Evolutionary conservation across 345 rosid genomes (phyloP), one percentile per base, ranked within the genome.

Genomic region (Salix caprea): DNA sequence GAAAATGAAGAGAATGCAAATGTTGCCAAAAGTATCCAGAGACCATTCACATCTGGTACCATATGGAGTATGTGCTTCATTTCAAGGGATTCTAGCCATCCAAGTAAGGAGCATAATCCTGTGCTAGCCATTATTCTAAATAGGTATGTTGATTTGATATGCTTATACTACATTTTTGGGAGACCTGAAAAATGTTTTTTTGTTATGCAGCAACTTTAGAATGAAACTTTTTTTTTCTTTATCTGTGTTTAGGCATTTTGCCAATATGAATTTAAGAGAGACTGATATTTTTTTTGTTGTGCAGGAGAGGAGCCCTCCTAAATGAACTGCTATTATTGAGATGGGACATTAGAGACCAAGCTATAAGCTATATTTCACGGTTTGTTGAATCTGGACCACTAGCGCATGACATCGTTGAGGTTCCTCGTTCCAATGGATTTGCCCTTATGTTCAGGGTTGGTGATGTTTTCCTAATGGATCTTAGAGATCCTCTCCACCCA

Each of bases 1-100:
- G 97, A 91, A 78, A 85, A 78, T 72, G 90, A 89, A 74, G 88
- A 76, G 67, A 84, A 83, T 77, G 72, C 82, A 70, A 74, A 64
- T 82, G 36, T 75, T 76, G 74, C 85, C 60, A 84, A 84, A 87
- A 85, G 79, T 81, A 40, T 65, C 48, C 88, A 76, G 50, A 85
- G 79, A 77, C 74, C 75, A 37, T 76, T 54, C 75, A 80, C 89
- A 79, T 78, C 85, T 81, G 98, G 99, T 78, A 90, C 98, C 79
- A 92, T 96, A 81, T 96, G 99, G 99, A 91, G 98, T 91, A 91
- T 96, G 93, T 92, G 98, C 87, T 96, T 96, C 85, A 87, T 96
- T 80, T 90, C 98, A 74, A 84, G 78, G 69, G 80, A 80, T 78
- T 73, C 80, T 76, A 72, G 67, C 84, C 89, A 85, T 60, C 77